A percentile compares a stretch with the other conserved stretches of the same genome.
Evolutionary conservation across 345 rosid genomes (phyloP).

Genomic region (Moringa oleifera): DNA sequence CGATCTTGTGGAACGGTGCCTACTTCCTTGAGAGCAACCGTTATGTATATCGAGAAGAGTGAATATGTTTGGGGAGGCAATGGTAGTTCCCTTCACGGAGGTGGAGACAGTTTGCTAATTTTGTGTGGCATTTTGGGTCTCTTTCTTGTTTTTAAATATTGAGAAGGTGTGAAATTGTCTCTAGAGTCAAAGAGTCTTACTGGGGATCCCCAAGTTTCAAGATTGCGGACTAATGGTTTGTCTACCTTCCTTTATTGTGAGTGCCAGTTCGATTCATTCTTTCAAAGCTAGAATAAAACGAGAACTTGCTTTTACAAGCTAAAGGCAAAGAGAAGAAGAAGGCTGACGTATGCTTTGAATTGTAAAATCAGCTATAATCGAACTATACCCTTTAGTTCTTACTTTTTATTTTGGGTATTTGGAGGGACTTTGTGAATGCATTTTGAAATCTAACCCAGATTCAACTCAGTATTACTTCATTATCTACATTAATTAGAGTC

Average conservation of each 20-base stretch:
- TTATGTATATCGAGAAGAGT: background rate
- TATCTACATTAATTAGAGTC: background rate
- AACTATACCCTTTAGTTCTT: too few relatives aligned
- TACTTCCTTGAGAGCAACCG: conserved; percentile 1
- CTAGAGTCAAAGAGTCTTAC: background rate
- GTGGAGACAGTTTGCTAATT: background rate
- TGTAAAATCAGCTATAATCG: background rate
- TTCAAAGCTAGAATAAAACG: background rate
- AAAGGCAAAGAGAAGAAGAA: background rate
- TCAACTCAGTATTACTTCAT: background rate
- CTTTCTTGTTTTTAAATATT: too few relatives aligned
- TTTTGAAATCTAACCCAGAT: background rate
- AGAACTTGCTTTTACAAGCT: background rate
- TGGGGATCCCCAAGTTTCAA: background rate
- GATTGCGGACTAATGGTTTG: background rate
- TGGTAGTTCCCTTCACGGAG: background rate
- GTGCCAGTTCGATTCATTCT: background rate
- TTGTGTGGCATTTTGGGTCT: background rate
- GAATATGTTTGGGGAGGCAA: background rate
- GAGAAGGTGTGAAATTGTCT: too few relatives aligned
- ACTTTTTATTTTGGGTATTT: too few relatives aligned
- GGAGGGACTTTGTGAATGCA: background rate
- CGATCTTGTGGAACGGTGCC: background rate
- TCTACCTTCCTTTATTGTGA: too few relatives aligned
- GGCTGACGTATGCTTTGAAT: background rate